A percentile compares a stretch with the other conserved stretches of the same genome.
Evolutionary conservation across 495 filamentous ascomycete genomes (phyloP).

Genomic region (Aspergillus asperescens): DNA sequence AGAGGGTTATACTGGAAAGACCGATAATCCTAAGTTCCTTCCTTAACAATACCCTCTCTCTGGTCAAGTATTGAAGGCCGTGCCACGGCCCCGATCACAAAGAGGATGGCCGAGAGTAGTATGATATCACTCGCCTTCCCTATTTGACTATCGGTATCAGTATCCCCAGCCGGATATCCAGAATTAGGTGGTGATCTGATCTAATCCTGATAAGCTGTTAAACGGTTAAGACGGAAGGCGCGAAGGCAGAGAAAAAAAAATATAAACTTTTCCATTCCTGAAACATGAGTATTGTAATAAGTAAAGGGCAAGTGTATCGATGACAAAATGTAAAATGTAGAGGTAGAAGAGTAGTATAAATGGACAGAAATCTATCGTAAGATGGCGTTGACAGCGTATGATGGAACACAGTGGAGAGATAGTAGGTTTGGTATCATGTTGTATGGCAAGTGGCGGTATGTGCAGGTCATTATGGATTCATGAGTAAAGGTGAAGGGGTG

Average conservation of each 20-base stretch:
- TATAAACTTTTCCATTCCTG: conserved; percentile 17
- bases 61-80: too few relatives aligned
- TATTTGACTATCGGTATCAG: too few relatives aligned
- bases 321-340: neutral
- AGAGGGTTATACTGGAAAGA: too few relatives aligned
- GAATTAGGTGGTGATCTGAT: too few relatives aligned
- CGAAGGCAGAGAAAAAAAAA: neutral
- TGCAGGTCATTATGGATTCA: conserved; percentile 8
- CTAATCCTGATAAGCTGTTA: too few relatives aligned
- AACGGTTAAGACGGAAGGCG: too few relatives aligned
- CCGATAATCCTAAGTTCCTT: too few relatives aligned
- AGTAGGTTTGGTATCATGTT: conserved; percentile 12
- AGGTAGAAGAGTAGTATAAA: conserved; percentile 10
- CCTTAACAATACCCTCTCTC: too few relatives aligned
- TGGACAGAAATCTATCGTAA: conserved; percentile 25
- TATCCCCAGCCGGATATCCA: too few relatives aligned
- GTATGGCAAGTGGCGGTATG: conserved; percentile 9
- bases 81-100: conserved; percentile 76
- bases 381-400: conserved; percentile 19
- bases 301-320: neutral
- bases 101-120: conserved; percentile 60
- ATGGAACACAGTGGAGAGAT: conserved; percentile 5
- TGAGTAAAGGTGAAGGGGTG: neutral
- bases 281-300: conserved; percentile 1
- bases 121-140: too few relatives aligned